Evolutionary conservation across 768 basidiomycete species (phyloP), one percentile per base, ranked within the genome.

Genomic region (Cantharellus cinnabarinus): DNA sequence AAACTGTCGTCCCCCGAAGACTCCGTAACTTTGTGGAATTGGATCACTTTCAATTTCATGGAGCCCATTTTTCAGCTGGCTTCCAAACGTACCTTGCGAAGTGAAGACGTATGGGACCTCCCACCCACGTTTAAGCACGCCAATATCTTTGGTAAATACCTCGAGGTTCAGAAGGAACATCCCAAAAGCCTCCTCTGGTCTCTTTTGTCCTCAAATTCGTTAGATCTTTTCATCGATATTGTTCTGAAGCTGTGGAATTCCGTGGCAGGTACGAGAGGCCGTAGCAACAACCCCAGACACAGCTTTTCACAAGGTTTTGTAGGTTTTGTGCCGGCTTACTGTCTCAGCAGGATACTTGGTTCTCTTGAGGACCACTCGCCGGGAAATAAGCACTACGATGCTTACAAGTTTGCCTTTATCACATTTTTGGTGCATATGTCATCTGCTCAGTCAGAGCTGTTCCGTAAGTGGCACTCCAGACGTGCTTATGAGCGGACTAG

Each of bases 401-500:
- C 81, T 1, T 81, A 77, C 62, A 73, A 76, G 59, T 85, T 78
- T 75, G 74, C 81, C 4, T 66, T 79, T 51, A 66, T 79, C 39
- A 76, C 78, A 3, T 82, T 83, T 68, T 56, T 82, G 0, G 77
- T 75, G 3, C 74, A 83, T 65, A 70, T 83, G 2, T 82, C 81
- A 0, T 82, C 83, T 65, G 83, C 81, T 0, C 80, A 82, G 63
- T 72, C 76, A 15, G 81, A 82, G 65, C 66, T 83, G 41, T 76
- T 79, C 65, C 74, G 60, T 52, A 79, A 64, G 67, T 85, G 81
- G 81, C 77, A 81, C 64, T 79, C 77, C 1, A 73, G 82, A 50
- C 69, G 82, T 51, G 81, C 79, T 64, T 85, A 85, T 64, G 82
- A 85, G 65, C 73, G 82, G 5, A 83, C 82, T 38, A 73, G 82